Conservation (phyloP, 2,329 filamentous ascomycete species). For the Aspergillus sp. region DNA sequence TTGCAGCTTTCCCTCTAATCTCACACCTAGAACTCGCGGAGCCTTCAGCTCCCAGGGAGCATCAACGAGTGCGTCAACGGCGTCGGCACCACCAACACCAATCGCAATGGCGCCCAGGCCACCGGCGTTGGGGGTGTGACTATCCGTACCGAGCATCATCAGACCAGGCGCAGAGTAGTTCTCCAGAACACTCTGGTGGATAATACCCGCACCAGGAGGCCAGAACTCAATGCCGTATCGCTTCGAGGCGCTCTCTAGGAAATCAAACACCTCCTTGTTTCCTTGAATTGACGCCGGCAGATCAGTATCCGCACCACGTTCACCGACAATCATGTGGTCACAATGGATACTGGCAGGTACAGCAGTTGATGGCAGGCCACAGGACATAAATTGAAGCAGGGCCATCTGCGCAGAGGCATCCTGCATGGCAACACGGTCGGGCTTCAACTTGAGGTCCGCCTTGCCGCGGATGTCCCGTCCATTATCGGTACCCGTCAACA, state of each 20-base stretch:
- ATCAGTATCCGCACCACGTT: slow-evolving; percentile 84
- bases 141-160: slow-evolving; percentile 99
- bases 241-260: slow-evolving; percentile 86
- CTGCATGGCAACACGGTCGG: slow-evolving; percentile 97
- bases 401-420: slow-evolving; percentile 99
- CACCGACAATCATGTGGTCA: slow-evolving; percentile 97
- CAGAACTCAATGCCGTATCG: slow-evolving; percentile 95
- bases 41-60: slow-evolving; percentile 98
- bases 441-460: slow-evolving; percentile 94
- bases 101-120: slow-evolving; percentile 92
- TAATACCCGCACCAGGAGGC: slow-evolving; percentile 90
- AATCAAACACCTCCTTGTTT: slow-evolving; percentile 97
- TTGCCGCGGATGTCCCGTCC: slow-evolving; percentile 79
- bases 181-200: slow-evolving; percentile 96
- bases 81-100: slow-evolving; percentile 94
- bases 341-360: slow-evolving; percentile 98
- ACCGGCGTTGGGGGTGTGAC: slow-evolving; percentile 96
- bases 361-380: slow-evolving; percentile 81
- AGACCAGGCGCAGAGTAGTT: slow-evolving; percentile 96
- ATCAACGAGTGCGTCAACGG: slow-evolving; percentile 93
- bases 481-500: slow-evolving; percentile 79
- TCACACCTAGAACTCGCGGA: slow-evolving; percentile 83
- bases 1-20: slow-evolving; percentile 76
- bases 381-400: slow-evolving; percentile 97
- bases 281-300: slow-evolving; percentile 80